phyloP scores from a whole-genome alignment of 2,329 filamentous ascomycete genomes.

The Calonectria hawksworthii region DNA sequence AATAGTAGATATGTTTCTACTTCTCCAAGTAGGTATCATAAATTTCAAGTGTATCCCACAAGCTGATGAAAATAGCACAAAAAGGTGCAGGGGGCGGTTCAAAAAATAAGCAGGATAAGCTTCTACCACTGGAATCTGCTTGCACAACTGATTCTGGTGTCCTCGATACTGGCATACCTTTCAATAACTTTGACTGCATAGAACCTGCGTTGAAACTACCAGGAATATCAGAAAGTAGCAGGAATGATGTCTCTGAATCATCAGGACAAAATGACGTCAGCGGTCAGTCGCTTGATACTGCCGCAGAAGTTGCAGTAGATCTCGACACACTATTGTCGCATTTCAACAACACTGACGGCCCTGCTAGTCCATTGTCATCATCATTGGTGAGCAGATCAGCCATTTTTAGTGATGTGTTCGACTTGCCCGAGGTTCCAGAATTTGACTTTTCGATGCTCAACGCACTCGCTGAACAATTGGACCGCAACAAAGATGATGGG shows the following conservation, averaged over 20 bases:
- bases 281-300: no score
- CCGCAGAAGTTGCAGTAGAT: background rate
- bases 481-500: background rate
- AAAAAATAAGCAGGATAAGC: background rate
- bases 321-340: constrained; percentile 21
- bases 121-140: background rate
- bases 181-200: background rate
- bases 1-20: background rate
- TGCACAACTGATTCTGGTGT: background rate
- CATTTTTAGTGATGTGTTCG: background rate
- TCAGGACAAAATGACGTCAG: background rate
- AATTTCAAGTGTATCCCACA: no score
- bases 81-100: no score
- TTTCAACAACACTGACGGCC: background rate
- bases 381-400: background rate
- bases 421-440: background rate
- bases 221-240: background rate
- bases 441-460: background rate
- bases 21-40: background rate
- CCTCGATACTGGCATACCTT: background rate
- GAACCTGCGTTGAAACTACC: background rate
- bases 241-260: background rate
- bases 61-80: background rate
- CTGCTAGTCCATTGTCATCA: background rate
- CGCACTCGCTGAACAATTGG: background rate